phyloP scores from a whole-genome alignment of 306 rosid species.

The Ceratonia siliqua region DNA sequence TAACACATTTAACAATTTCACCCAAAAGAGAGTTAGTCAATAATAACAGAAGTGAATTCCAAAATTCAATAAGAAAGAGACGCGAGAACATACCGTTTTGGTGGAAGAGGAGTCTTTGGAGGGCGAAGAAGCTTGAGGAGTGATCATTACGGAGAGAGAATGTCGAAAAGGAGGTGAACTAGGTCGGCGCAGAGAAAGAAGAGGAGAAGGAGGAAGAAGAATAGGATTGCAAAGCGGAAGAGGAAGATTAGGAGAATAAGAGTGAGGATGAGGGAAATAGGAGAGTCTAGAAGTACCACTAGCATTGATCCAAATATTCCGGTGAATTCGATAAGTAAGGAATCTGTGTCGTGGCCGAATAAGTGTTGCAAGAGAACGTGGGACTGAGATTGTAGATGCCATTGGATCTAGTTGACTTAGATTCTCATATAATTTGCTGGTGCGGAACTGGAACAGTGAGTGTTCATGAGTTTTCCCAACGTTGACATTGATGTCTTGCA shows the following conservation, averaged over 20 bases:
- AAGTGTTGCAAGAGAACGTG: conserved; percentile 23
- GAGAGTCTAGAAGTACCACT: conserved; percentile 56
- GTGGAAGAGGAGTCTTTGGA: conserved; percentile 35
- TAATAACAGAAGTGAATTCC: background rate
- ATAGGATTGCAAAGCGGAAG: conserved; percentile 50
- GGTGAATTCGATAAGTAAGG: conserved; percentile 33
- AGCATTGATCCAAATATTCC: conserved; percentile 37
- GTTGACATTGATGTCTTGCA: background rate
- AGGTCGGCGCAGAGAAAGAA: conserved; percentile 55
- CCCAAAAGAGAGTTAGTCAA: background rate
- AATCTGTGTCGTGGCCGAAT: conserved; percentile 40
- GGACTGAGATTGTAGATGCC: conserved; percentile 38
- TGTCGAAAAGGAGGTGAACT: conserved; percentile 49
- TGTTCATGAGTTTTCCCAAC: conserved; percentile 11
- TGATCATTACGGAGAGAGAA: conserved; percentile 53
- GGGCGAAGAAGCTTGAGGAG: conserved; percentile 41
- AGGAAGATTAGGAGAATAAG: conserved; percentile 51
- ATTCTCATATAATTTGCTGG: background rate
- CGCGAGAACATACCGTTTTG: conserved; percentile 59
- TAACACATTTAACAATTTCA: background rate
- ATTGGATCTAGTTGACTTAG: conserved; percentile 30
- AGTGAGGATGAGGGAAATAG: conserved; percentile 54
- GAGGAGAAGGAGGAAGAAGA: conserved; percentile 52
- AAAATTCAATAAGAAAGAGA: background rate
- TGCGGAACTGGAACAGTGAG: background rate